Evolutionary conservation across 2,329 filamentous ascomycete genomes (phyloP).

Genomic region (Dothiorella sarmentorum): DNA sequence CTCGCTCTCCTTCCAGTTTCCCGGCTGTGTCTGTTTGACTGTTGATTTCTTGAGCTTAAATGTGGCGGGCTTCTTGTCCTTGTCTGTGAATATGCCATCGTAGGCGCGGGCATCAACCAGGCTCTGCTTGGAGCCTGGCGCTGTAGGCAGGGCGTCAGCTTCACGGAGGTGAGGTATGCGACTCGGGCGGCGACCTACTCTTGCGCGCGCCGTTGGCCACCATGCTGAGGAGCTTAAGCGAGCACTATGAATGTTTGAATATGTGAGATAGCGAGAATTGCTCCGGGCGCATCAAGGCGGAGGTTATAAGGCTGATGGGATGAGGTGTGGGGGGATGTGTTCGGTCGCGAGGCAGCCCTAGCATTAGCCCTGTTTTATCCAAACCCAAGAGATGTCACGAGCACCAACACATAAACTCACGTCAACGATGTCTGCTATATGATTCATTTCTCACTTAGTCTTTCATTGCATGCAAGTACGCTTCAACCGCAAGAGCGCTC

Average conservation of each 20-base stretch:
- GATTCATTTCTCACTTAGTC: background rate
- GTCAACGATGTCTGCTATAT: background rate
- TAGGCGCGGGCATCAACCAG: slow-evolving; percentile 31
- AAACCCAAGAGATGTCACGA: background rate
- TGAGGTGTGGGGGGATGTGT: slow-evolving; percentile 11
- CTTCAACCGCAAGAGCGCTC: background rate
- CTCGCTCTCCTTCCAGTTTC: slow-evolving; percentile 68
- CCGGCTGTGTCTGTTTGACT: slow-evolving; percentile 63
- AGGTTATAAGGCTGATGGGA: background rate
- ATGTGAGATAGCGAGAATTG: slow-evolving; percentile 10
- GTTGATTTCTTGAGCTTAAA: slow-evolving; percentile 56
- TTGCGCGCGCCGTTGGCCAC: slow-evolving; percentile 38
- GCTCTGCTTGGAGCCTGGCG: slow-evolving; percentile 24
- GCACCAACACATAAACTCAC: background rate
- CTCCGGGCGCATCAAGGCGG: slow-evolving; percentile 4
- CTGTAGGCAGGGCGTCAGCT: background rate
- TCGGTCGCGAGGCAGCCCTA: slow-evolving; percentile 10
- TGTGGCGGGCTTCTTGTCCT: slow-evolving; percentile 39
- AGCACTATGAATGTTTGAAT: slow-evolving; percentile 10
- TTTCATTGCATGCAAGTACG: background rate
- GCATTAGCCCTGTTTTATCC: background rate
- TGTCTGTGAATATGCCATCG: slow-evolving; percentile 35
- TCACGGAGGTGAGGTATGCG: slow-evolving; percentile 1
- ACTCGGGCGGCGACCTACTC: slow-evolving; percentile 25
- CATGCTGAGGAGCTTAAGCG: slow-evolving; percentile 23